Evolutionary conservation across 2,329 filamentous ascomycete species (phyloP), one percentile per base, ranked within the genome.

Genomic region (Sporothrix humicola): DNA sequence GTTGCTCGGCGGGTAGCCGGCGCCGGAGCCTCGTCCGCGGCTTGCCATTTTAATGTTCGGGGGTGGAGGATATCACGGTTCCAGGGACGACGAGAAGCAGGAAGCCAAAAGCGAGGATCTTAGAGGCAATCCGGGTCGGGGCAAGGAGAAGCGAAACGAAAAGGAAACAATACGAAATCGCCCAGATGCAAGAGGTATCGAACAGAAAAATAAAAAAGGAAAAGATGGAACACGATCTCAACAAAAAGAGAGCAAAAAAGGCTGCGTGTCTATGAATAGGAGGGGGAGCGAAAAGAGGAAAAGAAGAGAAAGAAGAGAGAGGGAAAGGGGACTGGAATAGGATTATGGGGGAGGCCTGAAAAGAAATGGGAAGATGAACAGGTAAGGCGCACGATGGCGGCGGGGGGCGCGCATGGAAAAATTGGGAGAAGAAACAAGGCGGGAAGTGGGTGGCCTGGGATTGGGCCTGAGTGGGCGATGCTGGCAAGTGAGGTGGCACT

Each of bases 291-390:
- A 42, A 37, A 37, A 37, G 31, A 61, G 56, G 23, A 44, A n/a
- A 23, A 37, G 63, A 59, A 52, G 37, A 42, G 9, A 56, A 65
- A 58, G 70, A 56, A 37, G 42, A 26, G 20, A 71, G 42, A 31
- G 56, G 50, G 70, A 71, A 31, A 70, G 48, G 52, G 15, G 68
- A 71, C 26, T 6, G 23, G 52, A 48, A 48, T 15, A 52, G 10
- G 37, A 15, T 48, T 17, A 44, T 44, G 68, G 69, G 58, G 54
- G 65, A 42, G 31, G 23, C 77, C 77, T 77, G 74, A 73, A 72
- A 75, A 77, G 77, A 73, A 72, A 72, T 73, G 71, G 69, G 63
- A 73, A 66, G 50, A 70, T 23, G 31, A 42, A 44, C 42, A 42
- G 37, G 61, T 12, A 50, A 63, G 63, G 54, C 52, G 42, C 59